These are phyloP conservation scores for Stylosanthes scabra DNA, from an alignment of 331 rosid species.

Conservation along the genomic window DNA sequence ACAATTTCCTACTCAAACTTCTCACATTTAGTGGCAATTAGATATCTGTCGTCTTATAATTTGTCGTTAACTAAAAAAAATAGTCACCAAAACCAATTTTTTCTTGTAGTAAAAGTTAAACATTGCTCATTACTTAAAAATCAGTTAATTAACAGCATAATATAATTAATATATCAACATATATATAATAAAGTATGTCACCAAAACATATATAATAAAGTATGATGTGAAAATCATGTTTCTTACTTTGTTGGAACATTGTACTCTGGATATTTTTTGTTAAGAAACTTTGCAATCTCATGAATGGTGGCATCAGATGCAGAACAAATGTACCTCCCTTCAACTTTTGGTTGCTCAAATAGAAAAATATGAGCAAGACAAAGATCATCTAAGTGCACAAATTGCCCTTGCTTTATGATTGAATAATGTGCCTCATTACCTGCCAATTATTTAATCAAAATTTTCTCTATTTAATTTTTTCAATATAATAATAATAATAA, in stretches of 20 bases:
- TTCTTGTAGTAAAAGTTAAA: not conserved
- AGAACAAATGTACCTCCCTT: conserved; percentile 64
- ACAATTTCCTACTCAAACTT: not conserved
- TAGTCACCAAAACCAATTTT: not conserved
- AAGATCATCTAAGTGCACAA: conserved; percentile 69
- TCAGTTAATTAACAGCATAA: not conserved
- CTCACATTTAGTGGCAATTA: not conserved
- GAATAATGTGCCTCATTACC: conserved; percentile 61
- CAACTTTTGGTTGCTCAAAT: conserved; percentile 55
- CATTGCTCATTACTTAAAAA: not conserved
- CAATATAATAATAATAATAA: not conserved
- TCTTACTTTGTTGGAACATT: conserved; percentile 57
- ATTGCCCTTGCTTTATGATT: conserved; percentile 66
- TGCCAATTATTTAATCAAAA: conserved; percentile 17
- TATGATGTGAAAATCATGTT: not conserved
- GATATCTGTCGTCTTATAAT: not conserved
- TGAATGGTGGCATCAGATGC: conserved; percentile 56
- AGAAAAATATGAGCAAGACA: conserved; percentile 58
- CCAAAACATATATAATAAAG: not conserved
- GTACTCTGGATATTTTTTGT: conserved; percentile 57
- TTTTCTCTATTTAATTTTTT: not conserved
- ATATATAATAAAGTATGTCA: not conserved
- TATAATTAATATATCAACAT: not conserved
- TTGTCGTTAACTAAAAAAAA: not conserved
- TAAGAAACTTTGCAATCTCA: conserved; percentile 53